These are phyloP conservation scores for Nannochloropsis granulata DNA, from an alignment of 108 stramenopile species.

Conservation along the genomic window DNA sequence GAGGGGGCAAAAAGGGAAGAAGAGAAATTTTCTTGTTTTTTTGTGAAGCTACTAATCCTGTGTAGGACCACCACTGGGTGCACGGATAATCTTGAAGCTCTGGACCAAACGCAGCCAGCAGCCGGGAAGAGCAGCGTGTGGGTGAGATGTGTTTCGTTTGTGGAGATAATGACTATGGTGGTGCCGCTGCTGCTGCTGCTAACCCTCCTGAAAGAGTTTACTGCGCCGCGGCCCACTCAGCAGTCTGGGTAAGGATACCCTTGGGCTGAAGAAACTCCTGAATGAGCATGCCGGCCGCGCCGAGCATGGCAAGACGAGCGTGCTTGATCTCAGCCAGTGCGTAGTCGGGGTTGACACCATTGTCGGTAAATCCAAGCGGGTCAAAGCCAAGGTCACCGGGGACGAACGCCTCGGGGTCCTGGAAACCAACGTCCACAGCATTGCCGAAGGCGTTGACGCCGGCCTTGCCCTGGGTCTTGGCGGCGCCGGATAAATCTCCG, in stretches of 20 bases:
- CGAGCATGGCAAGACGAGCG: slow-evolving; percentile 38
- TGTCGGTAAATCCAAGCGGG: slow-evolving; percentile 24
- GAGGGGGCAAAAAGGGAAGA: no score
- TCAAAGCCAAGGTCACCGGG: slow-evolving; percentile 35
- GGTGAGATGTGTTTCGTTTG: no score
- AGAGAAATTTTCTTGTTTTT: no score
- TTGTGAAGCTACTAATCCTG: no score
- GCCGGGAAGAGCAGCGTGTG: no score
- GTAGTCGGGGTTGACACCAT: slow-evolving; percentile 32
- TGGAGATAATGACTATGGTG: no score
- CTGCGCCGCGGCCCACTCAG: background rate
- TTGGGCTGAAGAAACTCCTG: background rate
- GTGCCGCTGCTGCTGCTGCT: no score
- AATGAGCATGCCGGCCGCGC: slow-evolving; percentile 33
- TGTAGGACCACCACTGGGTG: no score
- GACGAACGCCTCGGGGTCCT: background rate
- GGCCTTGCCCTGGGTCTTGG: slow-evolving; percentile 3
- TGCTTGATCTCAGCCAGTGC: slow-evolving; percentile 39
- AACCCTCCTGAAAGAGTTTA: background rate
- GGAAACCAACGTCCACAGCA: background rate
- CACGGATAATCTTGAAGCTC: no score
- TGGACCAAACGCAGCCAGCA: no score
- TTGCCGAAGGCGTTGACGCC: background rate
- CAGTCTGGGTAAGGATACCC: background rate
- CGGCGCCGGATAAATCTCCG: slow-evolving; percentile 13